Evolutionary conservation across 2,329 filamentous ascomycete genomes (phyloP).

Genomic region (Mycocentrospora acerina): DNA sequence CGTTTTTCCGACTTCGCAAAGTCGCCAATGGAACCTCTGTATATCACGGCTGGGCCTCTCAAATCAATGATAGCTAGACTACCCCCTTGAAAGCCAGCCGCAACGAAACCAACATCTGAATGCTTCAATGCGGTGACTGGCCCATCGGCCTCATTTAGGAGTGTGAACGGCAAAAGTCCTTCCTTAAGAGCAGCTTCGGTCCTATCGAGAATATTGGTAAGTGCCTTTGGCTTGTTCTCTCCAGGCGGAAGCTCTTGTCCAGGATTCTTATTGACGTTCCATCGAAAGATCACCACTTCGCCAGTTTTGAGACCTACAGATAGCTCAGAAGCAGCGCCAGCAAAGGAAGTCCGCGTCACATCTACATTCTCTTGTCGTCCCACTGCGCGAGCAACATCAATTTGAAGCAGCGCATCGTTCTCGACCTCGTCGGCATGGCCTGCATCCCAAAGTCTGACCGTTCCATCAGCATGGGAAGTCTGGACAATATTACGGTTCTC

Average conservation of each 20-base stretch:
- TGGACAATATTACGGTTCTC: conserved; percentile 83
- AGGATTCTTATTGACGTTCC: conserved; percentile 76
- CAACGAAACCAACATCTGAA: conserved; percentile 92
- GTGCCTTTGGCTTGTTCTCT: conserved; percentile 49
- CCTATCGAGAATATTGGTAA: conserved; percentile 73
- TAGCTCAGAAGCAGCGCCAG: conserved; percentile 78
- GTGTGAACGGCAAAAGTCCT: conserved; percentile 74
- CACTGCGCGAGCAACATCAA: conserved; percentile 81
- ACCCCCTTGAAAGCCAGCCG: conserved; percentile 80
- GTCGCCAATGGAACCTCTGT: conserved; percentile 69
- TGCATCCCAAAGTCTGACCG: conserved; percentile 87
- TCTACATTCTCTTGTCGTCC: conserved; percentile 76
- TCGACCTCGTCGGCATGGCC: conserved; percentile 93
- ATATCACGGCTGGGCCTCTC: conserved; percentile 82
- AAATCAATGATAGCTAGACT: conserved; percentile 82
- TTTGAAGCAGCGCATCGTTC: conserved; percentile 76
- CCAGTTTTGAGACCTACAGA: conserved; percentile 78
- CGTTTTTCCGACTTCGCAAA: conserved; percentile 77
- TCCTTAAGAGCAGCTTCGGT: conserved; percentile 74
- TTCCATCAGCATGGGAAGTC: conserved; percentile 87
- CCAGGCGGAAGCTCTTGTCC: conserved; percentile 63
- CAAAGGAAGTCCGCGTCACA: conserved; percentile 77
- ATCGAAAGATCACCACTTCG: conserved; percentile 85
- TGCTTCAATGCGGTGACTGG: conserved; percentile 76
- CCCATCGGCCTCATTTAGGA: conserved; percentile 83